These are phyloP conservation scores for Dichotomopilus funicola DNA, from an alignment of 2,329 filamentous ascomycete genomes.

Conservation along the genomic window DNA sequence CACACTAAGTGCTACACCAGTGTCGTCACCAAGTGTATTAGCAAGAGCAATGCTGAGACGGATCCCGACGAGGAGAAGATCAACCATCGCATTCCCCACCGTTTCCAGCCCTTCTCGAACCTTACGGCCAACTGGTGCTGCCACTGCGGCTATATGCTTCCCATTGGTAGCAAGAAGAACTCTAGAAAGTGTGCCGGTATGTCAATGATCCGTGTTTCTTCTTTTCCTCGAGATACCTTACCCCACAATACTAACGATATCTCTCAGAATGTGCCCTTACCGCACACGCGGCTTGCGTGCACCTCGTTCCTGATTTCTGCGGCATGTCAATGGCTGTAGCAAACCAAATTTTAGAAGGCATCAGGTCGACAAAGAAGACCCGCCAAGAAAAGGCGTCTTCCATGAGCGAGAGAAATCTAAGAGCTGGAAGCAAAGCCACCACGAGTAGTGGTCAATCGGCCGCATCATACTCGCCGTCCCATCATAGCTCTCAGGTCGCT, in stretches of 20 bases:
- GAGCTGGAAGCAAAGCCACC: conserved; percentile 44
- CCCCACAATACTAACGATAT: background rate
- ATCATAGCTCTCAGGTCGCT: conserved; percentile 30
- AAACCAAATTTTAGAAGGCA: conserved; percentile 84
- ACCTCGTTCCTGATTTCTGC: conserved; percentile 96
- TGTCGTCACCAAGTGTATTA: conserved; percentile 99
- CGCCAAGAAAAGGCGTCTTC: conserved; percentile 50
- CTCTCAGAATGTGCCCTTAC: conserved; percentile 77
- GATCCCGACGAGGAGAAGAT: conserved; percentile 99
- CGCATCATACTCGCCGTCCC: conserved; percentile 16
- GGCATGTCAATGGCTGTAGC: conserved; percentile 98
- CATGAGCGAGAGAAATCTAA: conserved; percentile 61
- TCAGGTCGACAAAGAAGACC: conserved; percentile 70
- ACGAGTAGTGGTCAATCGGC: conserved; percentile 33
- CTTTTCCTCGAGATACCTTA: background rate
- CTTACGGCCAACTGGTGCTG: conserved; percentile 99
- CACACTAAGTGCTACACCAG: conserved; percentile 95
- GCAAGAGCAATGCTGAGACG: conserved; percentile 96
- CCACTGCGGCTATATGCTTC: conserved; percentile 93
- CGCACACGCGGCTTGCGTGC: conserved; percentile 83
- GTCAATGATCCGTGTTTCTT: conserved; percentile 20
- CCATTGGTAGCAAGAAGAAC: conserved; percentile 82
- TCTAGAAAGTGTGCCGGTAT: conserved; percentile 83
- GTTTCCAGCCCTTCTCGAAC: conserved; percentile 94
- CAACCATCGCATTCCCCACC: conserved; percentile 97